Evolutionary conservation across 257 asterid genomes (phyloP), one percentile per base, ranked within the genome.

Genomic region (Penstemon newberryi): DNA sequence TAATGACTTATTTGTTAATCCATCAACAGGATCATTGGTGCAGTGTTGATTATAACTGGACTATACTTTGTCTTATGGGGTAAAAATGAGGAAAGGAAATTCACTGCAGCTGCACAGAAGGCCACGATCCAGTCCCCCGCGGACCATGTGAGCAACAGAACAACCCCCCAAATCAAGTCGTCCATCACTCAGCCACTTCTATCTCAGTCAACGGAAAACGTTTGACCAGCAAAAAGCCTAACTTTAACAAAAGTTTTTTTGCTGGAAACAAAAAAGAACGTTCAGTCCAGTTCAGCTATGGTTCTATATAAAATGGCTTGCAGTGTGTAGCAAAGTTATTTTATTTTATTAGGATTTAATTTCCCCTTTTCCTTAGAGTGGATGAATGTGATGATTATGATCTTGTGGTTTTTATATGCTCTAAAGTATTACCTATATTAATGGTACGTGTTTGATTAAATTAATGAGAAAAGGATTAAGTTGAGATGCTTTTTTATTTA

Each of bases 21-120:
- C 69, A 57, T 47, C 65, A 37, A 77, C 93, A 94, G 99, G 87
- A 81, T 91, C 13, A 81, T 94, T 4, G 99, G 99, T 12, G 99
- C 99, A 4, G 85, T 82, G 7, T 53, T 94, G 80, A 91, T 94
- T 79, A 87, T 94, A 73, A 18, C 80, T 1, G 99, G 99, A n/a
- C 70, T 94, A 74, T 94, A 94, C 79, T 43, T 94, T 40, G 98
- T 91, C 6, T 82, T 94, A 5, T 94, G 98, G 98, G 99, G 99
- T 53, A 94, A 94, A 62, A 89, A 78, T 55, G 92, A 89, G 70
- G 99, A 94, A 77, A 82, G 79, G 72, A 94, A 91, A 66, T 79
- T 76, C 18, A 25, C 33, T 25, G 68, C 56, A 4, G 12, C 49
- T 9, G 82, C 85, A 6, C 73, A 60, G 42, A 80, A 43, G 80